Base-by-base conservation (phyloP, 345 rosid genomes). In the Brassica incana region DNA sequence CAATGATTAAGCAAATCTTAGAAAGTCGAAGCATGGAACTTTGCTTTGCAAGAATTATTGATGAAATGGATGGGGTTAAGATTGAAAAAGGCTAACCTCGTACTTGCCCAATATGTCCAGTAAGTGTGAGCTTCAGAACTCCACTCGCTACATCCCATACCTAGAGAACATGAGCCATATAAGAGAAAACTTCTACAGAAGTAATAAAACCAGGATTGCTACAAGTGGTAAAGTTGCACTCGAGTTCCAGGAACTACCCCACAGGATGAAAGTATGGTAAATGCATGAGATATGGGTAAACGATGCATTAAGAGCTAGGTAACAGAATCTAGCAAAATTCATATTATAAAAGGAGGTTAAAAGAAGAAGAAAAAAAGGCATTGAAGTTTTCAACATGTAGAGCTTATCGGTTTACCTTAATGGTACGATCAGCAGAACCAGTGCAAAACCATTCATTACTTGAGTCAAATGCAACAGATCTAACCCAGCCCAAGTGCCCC, bases 401-500 rank as follows among this genome's bases (percentile, higher is more conserved):
- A 73, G 65, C 67, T 60, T 3, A 74, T 16, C 12, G 18, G 27
- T 61, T 61, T 84, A 93, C 92, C 96, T 92, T 94, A 76, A 92
- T 95, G 63, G 98, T 92, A 64, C 93, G 90, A 81, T 95, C 98
- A 12, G 98, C 94, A 66, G 99, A 95, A 52, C 98, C 98, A 81
- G 98, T 92, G 79, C 94, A 90, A 84, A 95, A 95, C 97, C 98
- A 91, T 52, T 86, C 69, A 83, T 91, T 92, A 85, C 98, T 91
- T 27, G 98, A 97, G 84, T 93, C 98, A 85, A 95, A 91, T 29
- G 99, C 96, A 82, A 95, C 58, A 30, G 97, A 91, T 82, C 97
- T 87, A 76, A 95, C 98, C 96, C 98, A 95, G 73, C 96, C 97
- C 90, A 92, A 84, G 85, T 95, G 99, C 62, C 97, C 99, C 79